Evolutionary conservation across 441 rosid species (phyloP).

Genomic region (Metrosideros polymorpha): DNA sequence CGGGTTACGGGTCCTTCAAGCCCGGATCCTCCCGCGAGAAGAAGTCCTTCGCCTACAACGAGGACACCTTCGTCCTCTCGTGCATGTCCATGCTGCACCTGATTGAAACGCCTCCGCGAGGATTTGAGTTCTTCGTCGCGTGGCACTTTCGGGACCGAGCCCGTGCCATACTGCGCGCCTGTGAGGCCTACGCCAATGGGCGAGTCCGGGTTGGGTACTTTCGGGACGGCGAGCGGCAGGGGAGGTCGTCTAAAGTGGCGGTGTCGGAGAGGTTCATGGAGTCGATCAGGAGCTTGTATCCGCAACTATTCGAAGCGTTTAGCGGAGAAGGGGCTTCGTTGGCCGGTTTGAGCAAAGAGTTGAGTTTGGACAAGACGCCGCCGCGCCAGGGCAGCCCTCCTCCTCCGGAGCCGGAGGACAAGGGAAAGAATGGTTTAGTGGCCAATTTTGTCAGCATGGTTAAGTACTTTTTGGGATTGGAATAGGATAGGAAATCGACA

Average conservation of each 20-base stretch:
- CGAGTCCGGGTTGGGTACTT: constrained; percentile 24
- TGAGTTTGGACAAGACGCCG: constrained; percentile 1
- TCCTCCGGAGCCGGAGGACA: not conserved
- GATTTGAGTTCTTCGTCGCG: constrained; percentile 26
- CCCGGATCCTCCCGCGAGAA: constrained; percentile 8
- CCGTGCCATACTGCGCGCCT: constrained; percentile 19
- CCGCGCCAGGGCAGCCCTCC: not conserved
- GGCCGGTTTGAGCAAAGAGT: constrained; percentile 9
- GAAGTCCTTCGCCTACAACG: constrained; percentile 23
- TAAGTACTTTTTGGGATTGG: constrained; percentile 21
- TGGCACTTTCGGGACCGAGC: constrained; percentile 28
- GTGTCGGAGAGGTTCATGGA: constrained; percentile 22
- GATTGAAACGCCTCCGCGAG: constrained; percentile 25
- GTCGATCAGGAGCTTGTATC: constrained; percentile 15
- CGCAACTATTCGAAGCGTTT: constrained; percentile 14
- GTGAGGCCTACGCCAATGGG: constrained; percentile 19
- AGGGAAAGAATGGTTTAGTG: constrained; percentile 5
- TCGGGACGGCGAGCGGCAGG: not conserved
- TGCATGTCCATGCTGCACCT: constrained; percentile 25
- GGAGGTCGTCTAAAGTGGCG: not conserved
- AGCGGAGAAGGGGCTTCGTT: constrained; percentile 15
- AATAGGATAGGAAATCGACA: not conserved
- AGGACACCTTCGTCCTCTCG: constrained; percentile 19
- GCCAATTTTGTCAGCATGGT: constrained; percentile 11
- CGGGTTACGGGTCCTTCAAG: constrained; percentile 13